Base-by-base conservation (phyloP, 306 rosid species). In the Lotus japonicus region DNA sequence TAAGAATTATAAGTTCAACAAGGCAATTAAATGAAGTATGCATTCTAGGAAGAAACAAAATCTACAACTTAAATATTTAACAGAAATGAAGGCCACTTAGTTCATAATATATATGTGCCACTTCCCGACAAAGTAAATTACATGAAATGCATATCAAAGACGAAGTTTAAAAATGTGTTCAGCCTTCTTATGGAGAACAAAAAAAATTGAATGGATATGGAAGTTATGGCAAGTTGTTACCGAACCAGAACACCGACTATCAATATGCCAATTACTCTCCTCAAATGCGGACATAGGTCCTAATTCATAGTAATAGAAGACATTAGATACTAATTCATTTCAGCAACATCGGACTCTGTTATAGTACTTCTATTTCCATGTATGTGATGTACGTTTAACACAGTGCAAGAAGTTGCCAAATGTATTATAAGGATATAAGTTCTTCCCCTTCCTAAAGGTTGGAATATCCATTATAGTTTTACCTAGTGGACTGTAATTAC, bases 1-100 rank as follows among this genome's bases (percentile, higher is more conserved):
- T 21, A 65, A 72, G 75, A 43, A 76, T 28, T 23, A 15, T 18
- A 42, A 61, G 72, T 43, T 66, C 13, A 51, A 55, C 21, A 41
- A 5, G 28, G 55, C 33, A 75, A 42, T 17, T 23, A 61, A 51
- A 31, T 55, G 66, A 50, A 42, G 28, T 23, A 67, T 23, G 48
- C 65, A 50, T 19, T 52, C 56, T 18, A 58, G 11, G 26, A 2
- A 26, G 23, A 65, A 31, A 31, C 41, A 71, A 57, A 18, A 9
- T 51, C 68, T 12, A 41, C 52, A 70, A 48, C 39, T 50, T 62
- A 55, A 78, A 31, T 31, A 31, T 7, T 31, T 5, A 31, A 31
- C 66, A 67, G 5, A 48, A 35, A 56, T 36, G 19, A 55, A 3
- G 42, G 17, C 33, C 65, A 45, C 50, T 43, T 44, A 15, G 63